Evolutionary conservation across 148 eudicot species (phyloP).

Genomic region (Silene latifolia): DNA sequence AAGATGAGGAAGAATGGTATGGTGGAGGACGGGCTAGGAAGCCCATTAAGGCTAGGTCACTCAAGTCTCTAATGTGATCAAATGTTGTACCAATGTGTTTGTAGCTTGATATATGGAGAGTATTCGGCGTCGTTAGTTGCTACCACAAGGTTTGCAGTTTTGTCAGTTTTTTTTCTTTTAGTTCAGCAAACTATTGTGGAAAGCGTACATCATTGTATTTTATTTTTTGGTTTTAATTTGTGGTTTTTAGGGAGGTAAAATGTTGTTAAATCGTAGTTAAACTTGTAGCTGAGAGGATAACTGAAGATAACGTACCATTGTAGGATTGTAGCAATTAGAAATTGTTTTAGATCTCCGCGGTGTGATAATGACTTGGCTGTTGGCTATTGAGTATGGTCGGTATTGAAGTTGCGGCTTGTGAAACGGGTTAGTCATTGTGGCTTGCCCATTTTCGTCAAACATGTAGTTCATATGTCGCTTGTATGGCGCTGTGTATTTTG

Average conservation of each 20-base stretch:
- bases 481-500: background rate
- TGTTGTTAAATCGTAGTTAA: no score
- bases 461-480: background rate
- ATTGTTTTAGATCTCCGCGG: background rate
- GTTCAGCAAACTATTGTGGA: background rate
- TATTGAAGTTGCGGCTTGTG: no score
- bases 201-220: background rate
- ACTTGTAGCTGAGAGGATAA: background rate
- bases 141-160: no score
- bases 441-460: background rate
- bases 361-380: no score
- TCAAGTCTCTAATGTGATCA: slow-evolving; percentile 46
- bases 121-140: background rate
- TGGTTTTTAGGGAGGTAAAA: background rate
- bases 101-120: background rate
- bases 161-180: background rate
- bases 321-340: no score
- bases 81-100: background rate
- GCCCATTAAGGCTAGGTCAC: slow-evolving; percentile 55
- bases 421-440: background rate
- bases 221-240: background rate
- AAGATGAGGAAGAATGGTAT: slow-evolving; percentile 2
- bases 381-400: background rate
- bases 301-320: slow-evolving; percentile 3
- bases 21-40: slow-evolving; percentile 34